Evolutionary conservation across 768 basidiomycete species (phyloP), one percentile per base, ranked within the genome.

Genomic region (Psilocybe cubensis): DNA sequence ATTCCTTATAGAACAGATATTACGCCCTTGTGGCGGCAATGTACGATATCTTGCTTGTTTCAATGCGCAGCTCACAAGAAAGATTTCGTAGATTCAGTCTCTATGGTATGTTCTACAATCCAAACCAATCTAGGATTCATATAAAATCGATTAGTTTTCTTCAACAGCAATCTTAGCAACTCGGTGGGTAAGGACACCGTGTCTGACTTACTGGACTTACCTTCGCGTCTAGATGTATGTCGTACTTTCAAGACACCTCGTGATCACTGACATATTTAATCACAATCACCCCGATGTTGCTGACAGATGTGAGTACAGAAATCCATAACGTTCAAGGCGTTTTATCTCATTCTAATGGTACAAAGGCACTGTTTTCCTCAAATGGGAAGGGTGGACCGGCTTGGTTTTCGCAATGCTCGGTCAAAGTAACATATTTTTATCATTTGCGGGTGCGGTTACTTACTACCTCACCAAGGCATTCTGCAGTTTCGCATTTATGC

Each of bases 331-430:
- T 20, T 45, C 42, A 45, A 14, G 11, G 4, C 18, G n/a, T 27
- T n/a, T 9, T 8, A 10, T 9, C 14, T 27, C 11, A 20, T 8
- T 31, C 38, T 35, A 17, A 21, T 17, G 6, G 6, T 21, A 2
- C 9, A 45, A 4, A 55, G 44, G 54, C 28, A 35, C 10, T 17
- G 17, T 29, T 10, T 48, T 35, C 11, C 38, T 25, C 20, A 5
- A 55, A 45, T 55, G 54, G 54, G 45, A 55, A 47, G 54, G 54
- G 17, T 55, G 54, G 54, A 47, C 54, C 2, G 54, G 28, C 10
- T 40, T 55, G 20, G 28, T 28, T 11, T 24, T 55, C 17, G 24
- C n/a, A 2, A n/a, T 55, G 17, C 24, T 55, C 0, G 43, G 43
- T 5, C 45, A 55, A 55, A 25, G 54, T 38, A 47, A 10, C n/a